phyloP scores from a whole-genome alignment of 768 basidiomycete species.

The Galerina sulciceps region DNA sequence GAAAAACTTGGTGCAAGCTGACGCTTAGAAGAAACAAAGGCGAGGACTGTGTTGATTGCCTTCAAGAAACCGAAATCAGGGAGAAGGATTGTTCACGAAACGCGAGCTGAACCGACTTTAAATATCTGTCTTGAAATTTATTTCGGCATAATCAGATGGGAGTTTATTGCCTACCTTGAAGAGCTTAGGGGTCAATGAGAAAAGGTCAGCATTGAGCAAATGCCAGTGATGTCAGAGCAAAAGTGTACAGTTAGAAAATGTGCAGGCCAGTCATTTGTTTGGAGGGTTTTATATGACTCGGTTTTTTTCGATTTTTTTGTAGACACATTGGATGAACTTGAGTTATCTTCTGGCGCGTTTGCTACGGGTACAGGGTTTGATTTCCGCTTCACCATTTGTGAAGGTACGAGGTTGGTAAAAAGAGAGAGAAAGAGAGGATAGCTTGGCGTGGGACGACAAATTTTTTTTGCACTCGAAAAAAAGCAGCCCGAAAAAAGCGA shows the following conservation, averaged over 20 bases:
- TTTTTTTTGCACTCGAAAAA: too few species aligned
- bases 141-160: neutral
- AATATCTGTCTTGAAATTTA: constrained; percentile 16
- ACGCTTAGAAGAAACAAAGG: constrained; percentile 82
- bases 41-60: constrained; percentile 89
- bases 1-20: constrained; percentile 82
- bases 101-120: constrained; percentile 15
- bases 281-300: neutral
- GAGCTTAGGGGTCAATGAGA: constrained; percentile 38
- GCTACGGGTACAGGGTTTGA: neutral
- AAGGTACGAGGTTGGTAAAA: too few species aligned
- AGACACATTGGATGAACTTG: neutral
- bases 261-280: constrained; percentile 59
- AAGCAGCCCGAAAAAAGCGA: too few species aligned
- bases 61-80: constrained; percentile 30
- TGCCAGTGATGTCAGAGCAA: constrained; percentile 18
- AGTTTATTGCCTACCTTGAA: constrained; percentile 54
- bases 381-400: too few species aligned
- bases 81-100: neutral
- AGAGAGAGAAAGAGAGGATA: too few species aligned
- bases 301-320: neutral
- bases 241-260: constrained; percentile 64
- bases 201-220: neutral
- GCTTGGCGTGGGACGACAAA: too few species aligned
- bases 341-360: neutral